A percentile compares a stretch with the other conserved stretches of the same genome.
Conservation (phyloP, 169 alveolate species). For the Babesia bovis region DNA sequence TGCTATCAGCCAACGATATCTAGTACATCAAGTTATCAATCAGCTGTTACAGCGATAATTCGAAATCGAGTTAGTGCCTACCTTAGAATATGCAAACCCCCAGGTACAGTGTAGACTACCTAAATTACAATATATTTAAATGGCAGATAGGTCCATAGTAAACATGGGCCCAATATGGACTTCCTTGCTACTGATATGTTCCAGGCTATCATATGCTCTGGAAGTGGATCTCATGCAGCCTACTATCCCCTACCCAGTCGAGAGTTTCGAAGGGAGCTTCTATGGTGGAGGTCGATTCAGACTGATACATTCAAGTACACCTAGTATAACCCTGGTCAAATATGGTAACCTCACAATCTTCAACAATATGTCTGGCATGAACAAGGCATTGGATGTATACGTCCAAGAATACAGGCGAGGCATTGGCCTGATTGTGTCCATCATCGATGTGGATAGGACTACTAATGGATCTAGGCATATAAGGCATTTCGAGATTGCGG, state of each 20-base stretch:
- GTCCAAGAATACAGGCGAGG: background rate
- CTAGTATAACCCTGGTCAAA: background rate
- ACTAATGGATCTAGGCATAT: background rate
- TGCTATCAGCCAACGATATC: too few species aligned
- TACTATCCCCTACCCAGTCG: background rate
- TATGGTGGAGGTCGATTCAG: background rate
- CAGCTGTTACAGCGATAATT: too few species aligned
- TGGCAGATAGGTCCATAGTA: background rate
- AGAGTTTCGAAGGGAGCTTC: background rate
- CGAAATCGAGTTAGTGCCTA: too few species aligned
- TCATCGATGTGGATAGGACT: background rate
- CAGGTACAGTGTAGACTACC: too few species aligned
- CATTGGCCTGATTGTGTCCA: background rate
- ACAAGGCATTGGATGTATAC: background rate
- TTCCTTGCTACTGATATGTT: background rate
- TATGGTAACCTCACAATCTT: background rate
- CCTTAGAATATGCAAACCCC: too few species aligned
- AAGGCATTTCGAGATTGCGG: background rate
- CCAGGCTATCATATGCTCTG: background rate
- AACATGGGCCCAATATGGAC: background rate
- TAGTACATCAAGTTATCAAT: too few species aligned
- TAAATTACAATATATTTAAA: too few species aligned
- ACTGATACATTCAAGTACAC: background rate
- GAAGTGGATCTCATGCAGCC: background rate
- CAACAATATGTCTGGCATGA: background rate